These are phyloP conservation scores for Penicillium palitans DNA, from an alignment of 2,329 filamentous ascomycete genomes.

Conservation along the genomic window DNA sequence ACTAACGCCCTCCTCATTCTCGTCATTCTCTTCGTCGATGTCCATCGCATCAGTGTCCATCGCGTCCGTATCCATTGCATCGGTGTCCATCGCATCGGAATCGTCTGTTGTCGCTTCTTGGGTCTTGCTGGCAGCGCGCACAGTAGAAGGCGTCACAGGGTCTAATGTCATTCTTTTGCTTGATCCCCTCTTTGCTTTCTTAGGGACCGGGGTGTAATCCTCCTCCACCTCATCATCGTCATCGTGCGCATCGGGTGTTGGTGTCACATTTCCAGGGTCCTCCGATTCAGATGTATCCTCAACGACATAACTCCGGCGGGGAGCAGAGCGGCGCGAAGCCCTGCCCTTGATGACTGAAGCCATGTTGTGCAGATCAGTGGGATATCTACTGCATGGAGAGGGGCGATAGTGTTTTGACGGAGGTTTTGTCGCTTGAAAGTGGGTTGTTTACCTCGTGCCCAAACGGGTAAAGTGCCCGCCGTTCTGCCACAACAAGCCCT, in stretches of 20 bases:
- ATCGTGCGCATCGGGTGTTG: conserved; percentile 43
- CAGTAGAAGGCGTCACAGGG: conserved; percentile 47
- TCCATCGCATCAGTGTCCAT: conserved; percentile 50
- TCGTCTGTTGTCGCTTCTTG: conserved; percentile 51
- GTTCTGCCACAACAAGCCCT: conserved; percentile 37
- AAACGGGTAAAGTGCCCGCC: conserved; percentile 34
- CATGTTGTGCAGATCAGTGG: conserved; percentile 33
- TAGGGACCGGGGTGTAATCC: conserved; percentile 75
- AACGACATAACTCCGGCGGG: conserved; percentile 71
- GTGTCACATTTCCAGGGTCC: conserved; percentile 52
- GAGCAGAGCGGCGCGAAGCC: conserved; percentile 59
- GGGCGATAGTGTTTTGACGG: conserved; percentile 10
- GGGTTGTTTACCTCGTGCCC: conserved; percentile 43
- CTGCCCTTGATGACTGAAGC: conserved; percentile 49
- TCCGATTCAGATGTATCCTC: conserved; percentile 79
- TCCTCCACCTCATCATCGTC: conserved; percentile 64
- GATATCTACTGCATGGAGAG: conserved; percentile 29
- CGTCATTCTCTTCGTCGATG: conserved; percentile 31
- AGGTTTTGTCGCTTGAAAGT: conserved; percentile 28
- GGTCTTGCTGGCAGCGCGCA: conserved; percentile 32
- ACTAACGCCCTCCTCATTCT: conserved; percentile 30
- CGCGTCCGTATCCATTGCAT: conserved; percentile 55
- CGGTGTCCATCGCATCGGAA: conserved; percentile 61
- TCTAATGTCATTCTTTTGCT: conserved; percentile 54
- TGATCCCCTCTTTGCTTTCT: conserved; percentile 59